Evolutionary conservation across 2,329 filamentous ascomycete genomes (phyloP), one percentile per base, ranked within the genome.

Genomic region (Pseudocercospora vitis): DNA sequence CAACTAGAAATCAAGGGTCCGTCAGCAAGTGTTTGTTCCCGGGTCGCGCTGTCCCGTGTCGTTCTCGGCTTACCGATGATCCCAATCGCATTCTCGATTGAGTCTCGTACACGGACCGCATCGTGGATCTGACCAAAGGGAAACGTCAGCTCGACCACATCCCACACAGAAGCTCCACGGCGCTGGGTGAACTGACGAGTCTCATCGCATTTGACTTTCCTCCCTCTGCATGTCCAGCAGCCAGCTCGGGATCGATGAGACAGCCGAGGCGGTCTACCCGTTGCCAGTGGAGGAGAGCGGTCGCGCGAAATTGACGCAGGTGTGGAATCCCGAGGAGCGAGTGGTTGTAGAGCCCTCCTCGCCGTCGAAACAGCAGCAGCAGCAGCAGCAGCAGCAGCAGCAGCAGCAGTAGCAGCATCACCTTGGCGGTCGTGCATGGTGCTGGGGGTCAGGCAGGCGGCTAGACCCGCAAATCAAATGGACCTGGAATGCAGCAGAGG

Each of bases 51-150:
- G n/a, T 24, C 23, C 26, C 21, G 23, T 8, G 14, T 44, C 21
- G n/a, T 44, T 19, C 32, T 14, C 14, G n/a, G 39, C 39, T 24
- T 28, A 44, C 39, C 39, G 39, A 12, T 79, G 78, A 53, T 76
- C 77, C 68, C 82, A 84, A 63, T 83, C 81, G 64, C 81, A 83
- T 29, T 73, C 71, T 63, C 82, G 78, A 40, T 79, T 78, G 18
- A 83, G 70, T 50, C 80, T 73, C 24, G 75, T 72, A 66, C 81
- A 83, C 72, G 81, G 80, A 72, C 60, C 58, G 45, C 60, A 63
- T 53, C 60, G 58, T 6, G 55, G 57, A 40, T 54, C 53, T 56
- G 18, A 29, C 28, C 7, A 8, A 14, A 48, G 19, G 29, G 14
- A 14, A 16, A 21, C 24, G 48, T 57, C 28, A 57, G 55, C 44